phyloP scores from a whole-genome alignment of 1,284 basidiomycete species.

The Binderoboletus segoi region DNA sequence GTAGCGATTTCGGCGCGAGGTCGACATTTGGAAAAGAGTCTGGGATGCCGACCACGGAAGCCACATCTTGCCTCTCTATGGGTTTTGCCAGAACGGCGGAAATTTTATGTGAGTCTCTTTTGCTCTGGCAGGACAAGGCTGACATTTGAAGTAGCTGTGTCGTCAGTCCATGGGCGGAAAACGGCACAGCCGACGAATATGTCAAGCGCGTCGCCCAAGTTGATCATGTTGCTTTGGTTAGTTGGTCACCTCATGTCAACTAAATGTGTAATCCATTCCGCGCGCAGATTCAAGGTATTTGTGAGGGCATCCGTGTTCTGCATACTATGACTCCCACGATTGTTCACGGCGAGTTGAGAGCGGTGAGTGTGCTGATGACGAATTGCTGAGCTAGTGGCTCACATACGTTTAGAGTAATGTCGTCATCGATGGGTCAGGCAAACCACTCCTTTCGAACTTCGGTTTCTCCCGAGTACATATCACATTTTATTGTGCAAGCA shows the following conservation, averaged over 20 bases:
- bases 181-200: conserved; percentile 54
- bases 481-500: too few species aligned
- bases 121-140: neutral
- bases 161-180: conserved; percentile 57
- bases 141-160: conserved; percentile 43
- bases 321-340: conserved; percentile 52
- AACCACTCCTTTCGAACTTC: conserved; percentile 59
- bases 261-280: neutral
- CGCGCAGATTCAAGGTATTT: conserved; percentile 49
- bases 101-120: conserved; percentile 49
- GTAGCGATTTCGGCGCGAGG: conserved; percentile 56
- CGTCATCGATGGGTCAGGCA: conserved; percentile 47
- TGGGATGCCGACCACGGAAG: conserved; percentile 53
- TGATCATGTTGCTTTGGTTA: conserved; percentile 46
- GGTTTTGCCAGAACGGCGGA: conserved; percentile 53
- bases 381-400: too few species aligned
- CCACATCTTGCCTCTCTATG: conserved; percentile 58
- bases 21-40: conserved; percentile 56
- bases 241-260: conserved; percentile 11
- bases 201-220: conserved; percentile 40
- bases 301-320: conserved; percentile 48
- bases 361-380: conserved; percentile 41
- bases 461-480: conserved; percentile 51
- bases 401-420: conserved; percentile 50
- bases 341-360: conserved; percentile 57